phyloP scores from a whole-genome alignment of 192 early-diverging fungal genomes.

The Coemansia sp. region DNA sequence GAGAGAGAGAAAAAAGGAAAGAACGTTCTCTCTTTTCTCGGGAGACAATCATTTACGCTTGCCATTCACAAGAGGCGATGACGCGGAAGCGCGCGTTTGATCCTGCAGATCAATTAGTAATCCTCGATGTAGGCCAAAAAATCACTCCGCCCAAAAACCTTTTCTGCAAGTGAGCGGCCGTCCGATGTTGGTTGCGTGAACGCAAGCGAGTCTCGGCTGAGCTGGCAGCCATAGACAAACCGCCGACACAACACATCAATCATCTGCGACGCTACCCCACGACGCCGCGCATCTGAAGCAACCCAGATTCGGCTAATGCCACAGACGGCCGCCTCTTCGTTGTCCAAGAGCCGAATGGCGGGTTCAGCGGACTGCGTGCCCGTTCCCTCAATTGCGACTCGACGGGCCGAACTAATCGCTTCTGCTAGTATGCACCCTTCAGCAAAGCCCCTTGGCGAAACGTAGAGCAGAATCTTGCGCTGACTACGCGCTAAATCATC shows the following conservation, averaged over 20 bases:
- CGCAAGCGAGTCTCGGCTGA: conserved; percentile 34
- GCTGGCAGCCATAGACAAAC: conserved; percentile 51
- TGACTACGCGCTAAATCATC: conserved; percentile 17
- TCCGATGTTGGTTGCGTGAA: conserved; percentile 58
- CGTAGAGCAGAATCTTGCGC: conserved; percentile 50
- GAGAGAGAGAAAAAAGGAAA: not conserved
- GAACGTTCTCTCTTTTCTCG: no score
- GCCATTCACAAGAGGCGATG: not conserved
- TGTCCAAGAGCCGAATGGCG: not conserved
- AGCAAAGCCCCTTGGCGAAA: conserved; percentile 25
- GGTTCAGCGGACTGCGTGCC: not conserved
- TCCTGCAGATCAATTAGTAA: conserved; percentile 6
- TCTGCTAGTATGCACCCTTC: conserved; percentile 56
- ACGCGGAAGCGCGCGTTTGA: not conserved
- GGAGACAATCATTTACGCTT: no score
- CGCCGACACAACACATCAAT: conserved; percentile 34
- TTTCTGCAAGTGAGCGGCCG: conserved; percentile 51
- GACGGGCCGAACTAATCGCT: conserved; percentile 23
- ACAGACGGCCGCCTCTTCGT: conserved; percentile 28
- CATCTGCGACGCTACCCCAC: conserved; percentile 46
- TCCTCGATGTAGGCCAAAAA: conserved; percentile 57
- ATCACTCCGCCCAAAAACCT: conserved; percentile 45
- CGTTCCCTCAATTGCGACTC: conserved; percentile 12
- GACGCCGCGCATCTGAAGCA: conserved; percentile 36
- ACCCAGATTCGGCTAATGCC: conserved; percentile 63